Base-by-base conservation (phyloP, 208 protist genomes). In the Trichomonas vaginalis region DNA sequence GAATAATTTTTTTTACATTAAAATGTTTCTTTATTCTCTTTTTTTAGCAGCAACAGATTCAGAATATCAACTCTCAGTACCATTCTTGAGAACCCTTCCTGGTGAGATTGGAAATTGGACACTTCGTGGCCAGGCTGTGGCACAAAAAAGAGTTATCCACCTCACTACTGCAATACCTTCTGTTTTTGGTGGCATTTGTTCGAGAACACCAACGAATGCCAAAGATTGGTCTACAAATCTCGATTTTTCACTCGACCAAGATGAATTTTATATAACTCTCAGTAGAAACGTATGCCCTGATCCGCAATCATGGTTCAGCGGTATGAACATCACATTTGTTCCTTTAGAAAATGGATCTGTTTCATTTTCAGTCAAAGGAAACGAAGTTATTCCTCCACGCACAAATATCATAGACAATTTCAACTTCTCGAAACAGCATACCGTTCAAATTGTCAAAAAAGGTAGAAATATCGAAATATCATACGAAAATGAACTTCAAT, bases 71-170 rank as follows among this genome's bases (percentile, higher is more conserved):
- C 42, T 92, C 21, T 51, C 14, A 39, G 40, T 45, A 51, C 86
- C 86, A 23, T 92, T 92, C 37, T 15, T 51, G 17, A 8, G 45
- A 3, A 51, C 86, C 10, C 3, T 4, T 39, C 12, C 46, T 12
- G 45, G 86, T 37, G 86, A 92, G 37, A 92, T 92, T 39, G 86
- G 86, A 51, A 92, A 92, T 39, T 92, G 86, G 86, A 48, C 86
- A 17, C 17, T 92, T 35, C 3, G 40, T 1, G 86, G 86, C 17
- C 86, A 92, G n/a, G 45, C 45, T 10, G 45, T 92, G 0, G 42
- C 86, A 12, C 86, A 92, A 51, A 92, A 92, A 51, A 48, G 35
- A 51, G 45, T 51, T 48, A 56, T 92, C 17, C 86, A 92, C 37
- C 15, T 92, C 0, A 92, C 86, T 17, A 42, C 86, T 2, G 39